These are phyloP conservation scores for Davidsoniella eucalypti DNA, from an alignment of 2,329 filamentous ascomycete genomes.

Conservation along the genomic window DNA sequence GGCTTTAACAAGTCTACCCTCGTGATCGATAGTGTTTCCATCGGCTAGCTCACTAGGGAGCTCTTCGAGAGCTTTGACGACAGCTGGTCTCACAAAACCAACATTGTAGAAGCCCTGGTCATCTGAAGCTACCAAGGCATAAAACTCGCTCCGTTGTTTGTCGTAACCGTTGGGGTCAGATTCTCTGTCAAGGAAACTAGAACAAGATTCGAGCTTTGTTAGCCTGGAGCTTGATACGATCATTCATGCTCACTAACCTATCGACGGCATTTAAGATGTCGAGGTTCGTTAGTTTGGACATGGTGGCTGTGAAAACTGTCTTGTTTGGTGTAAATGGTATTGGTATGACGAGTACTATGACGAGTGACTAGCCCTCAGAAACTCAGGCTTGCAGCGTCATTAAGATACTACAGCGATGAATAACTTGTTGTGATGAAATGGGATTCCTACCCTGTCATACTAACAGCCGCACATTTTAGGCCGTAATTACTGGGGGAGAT, in stretches of 20 bases:
- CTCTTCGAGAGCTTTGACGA: slow-evolving; percentile 31
- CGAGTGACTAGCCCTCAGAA: too few species aligned
- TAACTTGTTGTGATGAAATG: too few species aligned
- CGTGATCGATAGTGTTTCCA: slow-evolving; percentile 43
- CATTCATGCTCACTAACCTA: slow-evolving; percentile 26
- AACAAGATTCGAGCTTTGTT: not conserved
- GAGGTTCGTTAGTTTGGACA: slow-evolving; percentile 21
- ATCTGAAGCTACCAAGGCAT: slow-evolving; percentile 47
- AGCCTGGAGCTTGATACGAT: not conserved
- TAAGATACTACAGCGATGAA: too few species aligned
- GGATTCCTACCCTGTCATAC: too few species aligned
- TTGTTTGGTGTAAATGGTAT: not conserved
- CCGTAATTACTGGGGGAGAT: too few species aligned
- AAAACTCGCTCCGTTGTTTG: slow-evolving; percentile 42
- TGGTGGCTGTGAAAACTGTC: not conserved
- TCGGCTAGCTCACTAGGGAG: slow-evolving; percentile 36
- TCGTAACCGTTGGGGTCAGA: slow-evolving; percentile 41
- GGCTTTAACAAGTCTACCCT: slow-evolving; percentile 45
- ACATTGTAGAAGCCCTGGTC: slow-evolving; percentile 46
- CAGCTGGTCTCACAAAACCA: slow-evolving; percentile 39
- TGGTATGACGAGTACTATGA: not conserved
- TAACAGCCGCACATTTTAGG: too few species aligned
- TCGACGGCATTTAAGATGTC: slow-evolving; percentile 39
- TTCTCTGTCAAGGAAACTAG: slow-evolving; percentile 62
- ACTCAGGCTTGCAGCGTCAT: too few species aligned